Base-by-base conservation (phyloP, 441 rosid genomes). In the Geranium incanum region DNA sequence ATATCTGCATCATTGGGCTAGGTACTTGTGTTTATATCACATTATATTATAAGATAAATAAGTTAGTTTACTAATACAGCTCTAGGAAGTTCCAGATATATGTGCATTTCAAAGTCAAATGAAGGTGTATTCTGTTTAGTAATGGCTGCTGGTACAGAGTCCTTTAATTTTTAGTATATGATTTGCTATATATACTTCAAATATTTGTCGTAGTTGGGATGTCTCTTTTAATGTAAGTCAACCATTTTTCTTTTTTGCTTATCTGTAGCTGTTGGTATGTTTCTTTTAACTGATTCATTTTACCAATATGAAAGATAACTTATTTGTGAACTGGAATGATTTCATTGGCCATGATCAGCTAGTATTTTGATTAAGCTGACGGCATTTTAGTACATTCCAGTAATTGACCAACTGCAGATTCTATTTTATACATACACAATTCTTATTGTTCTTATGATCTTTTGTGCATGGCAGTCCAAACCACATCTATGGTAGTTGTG, bases 161-260 rank as follows among this genome's bases (percentile, higher is more conserved):
- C n/a, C 60, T 52, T 52, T 45, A 45, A 8, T 45, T 11, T 12
- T 12, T 52, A 12, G n/a, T 52, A 52, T n/a, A 52, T 52, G 6
- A 52, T 52, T 52, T 52, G 60, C 4, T 62, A 62, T 62, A 39
- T 64, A 67, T 48, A 12, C 19, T 12, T 67, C 13, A 13, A 48
- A 65, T 66, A 43, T 75, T 76, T 66, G 75, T 38, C 74, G 77
- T 52, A 13, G 82, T 67, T 78, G 73, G 72, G 52, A 59, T 45
- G 67, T 74, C 75, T 60, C 76, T 77, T 57, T 79, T 74, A 70
- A 7, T 71, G 60, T 62, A 70, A 68, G 77, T 78, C 82, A 77
- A 74, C 71, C 62, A 21, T 38, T 21, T 66, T 21, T 71, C 52
- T 69, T 70, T 38, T 64, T 41, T 67, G 76, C 15, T 74, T 68